phyloP scores from a whole-genome alignment of 345 rosid species.

The Lepidium africanum region DNA sequence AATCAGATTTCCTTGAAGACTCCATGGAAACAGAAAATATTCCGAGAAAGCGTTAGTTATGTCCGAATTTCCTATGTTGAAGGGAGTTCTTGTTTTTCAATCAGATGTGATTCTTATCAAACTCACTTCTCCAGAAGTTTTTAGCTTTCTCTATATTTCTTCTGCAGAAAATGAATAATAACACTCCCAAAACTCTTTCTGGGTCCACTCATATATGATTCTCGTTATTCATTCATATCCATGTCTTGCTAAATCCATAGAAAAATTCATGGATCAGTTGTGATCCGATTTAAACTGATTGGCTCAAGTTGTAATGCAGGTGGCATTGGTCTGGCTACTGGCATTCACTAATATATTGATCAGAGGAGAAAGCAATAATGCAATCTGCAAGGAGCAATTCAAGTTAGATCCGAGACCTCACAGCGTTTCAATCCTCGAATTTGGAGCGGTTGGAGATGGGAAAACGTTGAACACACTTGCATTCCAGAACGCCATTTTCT shows the following conservation, averaged over 20 bases:
- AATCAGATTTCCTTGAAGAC: background rate
- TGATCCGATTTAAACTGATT: background rate
- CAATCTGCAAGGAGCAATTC: conserved; percentile 39
- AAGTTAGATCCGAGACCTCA: conserved; percentile 70
- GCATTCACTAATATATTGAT: conserved; percentile 52
- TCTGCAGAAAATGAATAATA: background rate
- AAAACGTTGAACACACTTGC: conserved; percentile 74
- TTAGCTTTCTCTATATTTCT: background rate
- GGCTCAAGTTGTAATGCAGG: conserved; percentile 31
- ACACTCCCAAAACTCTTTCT: background rate
- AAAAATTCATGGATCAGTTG: background rate
- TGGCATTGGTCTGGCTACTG: conserved; percentile 79
- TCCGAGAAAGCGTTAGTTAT: background rate
- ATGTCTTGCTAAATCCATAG: background rate
- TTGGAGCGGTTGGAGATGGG: conserved; percentile 93
- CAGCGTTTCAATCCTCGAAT: conserved; percentile 82
- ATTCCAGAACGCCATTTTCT: conserved; percentile 89
- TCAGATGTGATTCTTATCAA: conserved; percentile 1
- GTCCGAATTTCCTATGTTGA: background rate
- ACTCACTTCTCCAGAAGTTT: background rate
- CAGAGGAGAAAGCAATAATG: conserved; percentile 30
- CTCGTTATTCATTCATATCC: background rate
- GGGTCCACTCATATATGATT: background rate
- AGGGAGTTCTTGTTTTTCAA: background rate
- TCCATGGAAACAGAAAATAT: background rate